These are phyloP conservation scores for Cenchrus americanus DNA, from an alignment of 176 grass and related monocot genomes.

Conservation along the genomic window DNA sequence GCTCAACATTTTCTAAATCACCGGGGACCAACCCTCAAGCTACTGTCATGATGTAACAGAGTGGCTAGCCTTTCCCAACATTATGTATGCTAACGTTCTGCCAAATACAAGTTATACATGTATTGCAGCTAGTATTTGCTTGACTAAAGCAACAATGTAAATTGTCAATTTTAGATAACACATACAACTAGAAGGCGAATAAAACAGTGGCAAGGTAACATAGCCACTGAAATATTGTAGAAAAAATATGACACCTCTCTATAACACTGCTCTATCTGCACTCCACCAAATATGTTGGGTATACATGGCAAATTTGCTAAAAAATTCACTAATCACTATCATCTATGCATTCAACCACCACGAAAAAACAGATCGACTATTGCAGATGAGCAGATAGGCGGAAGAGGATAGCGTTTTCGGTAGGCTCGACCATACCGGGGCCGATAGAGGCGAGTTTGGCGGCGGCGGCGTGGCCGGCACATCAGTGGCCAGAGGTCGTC, in stretches of 20 bases:
- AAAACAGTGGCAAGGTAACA: not conserved
- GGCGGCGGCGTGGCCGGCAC: no score
- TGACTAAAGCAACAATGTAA: not conserved
- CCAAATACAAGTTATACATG: not conserved
- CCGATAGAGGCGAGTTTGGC: no score
- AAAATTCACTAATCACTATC: no score
- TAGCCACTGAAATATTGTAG: not conserved
- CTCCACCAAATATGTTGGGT: not conserved
- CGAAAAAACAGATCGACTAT: no score
- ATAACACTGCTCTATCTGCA: not conserved
- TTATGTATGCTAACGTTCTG: not conserved
- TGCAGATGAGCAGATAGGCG: no score
- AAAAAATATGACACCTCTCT: not conserved
- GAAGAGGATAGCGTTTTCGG: no score
- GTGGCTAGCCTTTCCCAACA: not conserved
- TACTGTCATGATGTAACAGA: slow-evolving; percentile 69
- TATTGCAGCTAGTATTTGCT: not conserved
- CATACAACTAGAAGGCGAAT: not conserved
- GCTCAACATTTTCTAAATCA: slow-evolving; percentile 68
- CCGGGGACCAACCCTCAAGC: slow-evolving; percentile 92
- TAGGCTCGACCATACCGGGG: no score
- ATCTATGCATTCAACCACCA: no score
- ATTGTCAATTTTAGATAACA: slow-evolving; percentile 5
- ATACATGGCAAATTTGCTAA: not conserved
- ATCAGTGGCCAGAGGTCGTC: no score